Evolutionary conservation across 2,329 filamentous ascomycete species (phyloP), one percentile per base, ranked within the genome.

Genomic region (Clarireedia monteithiana): DNA sequence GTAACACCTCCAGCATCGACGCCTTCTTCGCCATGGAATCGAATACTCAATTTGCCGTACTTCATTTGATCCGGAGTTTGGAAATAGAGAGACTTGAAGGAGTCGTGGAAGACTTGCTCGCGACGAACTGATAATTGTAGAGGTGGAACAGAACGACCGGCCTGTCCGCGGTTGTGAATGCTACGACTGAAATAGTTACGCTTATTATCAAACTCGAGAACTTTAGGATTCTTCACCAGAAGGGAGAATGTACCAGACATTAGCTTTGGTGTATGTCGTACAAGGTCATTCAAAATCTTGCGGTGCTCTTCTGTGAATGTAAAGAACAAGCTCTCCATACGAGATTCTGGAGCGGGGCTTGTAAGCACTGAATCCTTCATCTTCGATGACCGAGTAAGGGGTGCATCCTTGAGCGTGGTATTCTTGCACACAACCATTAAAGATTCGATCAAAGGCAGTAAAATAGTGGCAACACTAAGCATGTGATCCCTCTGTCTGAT

Each of bases 381-480:
- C 39, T 72, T 56, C 69, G 79, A 69, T 12, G 64, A 58, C 14
- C 63, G 60, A 40, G 58, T 53, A 7, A 63, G 52, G 5, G 64
- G 60, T 26, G 60, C 49, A 36, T 66, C 67, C 70, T 62, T 79
- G 70, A 48, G 73, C 1, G 90, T 88, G 7, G 91, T 96, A 71
- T 97, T 97, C 77, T 97, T 99, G 80, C 95, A 99, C 27, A 99
- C 91, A 53, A 99, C 94, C 94, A 99, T 99, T 59, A 99, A 77
- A 5, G 91, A 90, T 72, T 99, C 94, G 59, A 99, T 96, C 30
- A 99, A 77, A 30, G 94, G 94, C 38, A 97, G 77, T 26, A 99
- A 79, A 61, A 97, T 97, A 0, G 92, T 97, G 30, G 94, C 95
- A 56, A 99, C 91, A 66, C 95, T 96, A 67, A 97, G 83, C 85